Base-by-base conservation (phyloP, 306 rosid species). In the Castanea mollissima region DNA sequence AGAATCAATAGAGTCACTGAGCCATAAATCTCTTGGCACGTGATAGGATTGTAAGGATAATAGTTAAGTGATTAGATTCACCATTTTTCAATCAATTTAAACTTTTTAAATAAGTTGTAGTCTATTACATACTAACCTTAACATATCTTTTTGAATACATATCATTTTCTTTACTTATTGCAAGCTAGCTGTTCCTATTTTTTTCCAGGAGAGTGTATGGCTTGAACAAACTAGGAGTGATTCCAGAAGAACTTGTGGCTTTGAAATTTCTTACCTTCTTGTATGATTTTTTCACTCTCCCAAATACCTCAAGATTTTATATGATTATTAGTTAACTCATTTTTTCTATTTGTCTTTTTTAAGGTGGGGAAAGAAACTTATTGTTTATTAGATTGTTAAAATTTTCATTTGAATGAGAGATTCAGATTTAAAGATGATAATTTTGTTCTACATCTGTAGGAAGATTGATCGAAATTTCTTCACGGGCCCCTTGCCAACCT, bases 391-490 rank as follows among this genome's bases (percentile, higher is more conserved):
- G 56, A 51, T 54, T 34, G 14, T 6, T 16, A 6, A 1, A 46
- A 1, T 57, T n/a, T 32, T 74, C 20, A 5, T 74, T 6, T 34
- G 38, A n/a, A 62, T 31, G n/a, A 14, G 51, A 11, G 55, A 65
- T 16, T 18, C n/a, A 20, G 54, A 21, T 9, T 34, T 6, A 29
- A 6, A 16, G 14, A 32, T 55, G 21, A 5, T 10, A 52, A 1
- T 55, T 20, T 38, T 75, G 1, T 55, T n/a, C 34, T 64, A 23
- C 59, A 27, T 34, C 21, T 77, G 73, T 60, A 83, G 86, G 69
- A 74, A 52, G n/a, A 74, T 83, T n/a, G 71, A 74, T 57, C 49
- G 11, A 46, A 83, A 83, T 70, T 79, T 55, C 68, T 82, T 82
- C 74, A 55, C 72, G 1, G 85, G 85, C 7, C 31, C 79, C 38